A percentile compares a stretch with the other conserved stretches of the same genome.
Evolutionary conservation across 2,329 filamentous ascomycete species (phyloP).

Genomic region (Aspergillus puulaauensis): DNA sequence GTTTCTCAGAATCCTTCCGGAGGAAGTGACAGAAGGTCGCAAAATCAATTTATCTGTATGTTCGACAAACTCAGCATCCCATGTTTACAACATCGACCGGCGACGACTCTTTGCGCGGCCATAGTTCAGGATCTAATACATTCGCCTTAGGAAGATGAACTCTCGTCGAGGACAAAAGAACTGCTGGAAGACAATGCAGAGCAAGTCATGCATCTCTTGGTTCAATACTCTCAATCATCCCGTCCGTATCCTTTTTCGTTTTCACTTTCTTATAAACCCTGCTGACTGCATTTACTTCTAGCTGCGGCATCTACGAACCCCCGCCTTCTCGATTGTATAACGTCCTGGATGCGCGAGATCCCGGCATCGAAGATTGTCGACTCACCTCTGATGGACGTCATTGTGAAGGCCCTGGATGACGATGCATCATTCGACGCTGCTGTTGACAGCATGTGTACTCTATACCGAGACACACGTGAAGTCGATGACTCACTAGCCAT

Average conservation of each 20-base stretch:
- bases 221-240: conserved; percentile 89
- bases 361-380: conserved; percentile 78
- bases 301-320: conserved; percentile 80
- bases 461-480: conserved; percentile 88
- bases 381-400: conserved; percentile 77
- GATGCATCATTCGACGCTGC: conserved; percentile 82
- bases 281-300: conserved; percentile 18
- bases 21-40: conserved; percentile 98
- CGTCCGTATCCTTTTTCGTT: conserved; percentile 50
- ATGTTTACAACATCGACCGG: conserved; percentile 44
- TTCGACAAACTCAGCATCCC: conserved; percentile 53
- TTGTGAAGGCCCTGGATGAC: conserved; percentile 73
- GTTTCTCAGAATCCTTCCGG: conserved; percentile 92
- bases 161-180: conserved; percentile 80
- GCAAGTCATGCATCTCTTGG: conserved; percentile 81
- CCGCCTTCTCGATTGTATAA: conserved; percentile 89
- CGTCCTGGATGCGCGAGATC: conserved; percentile 94
- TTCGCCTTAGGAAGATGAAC: conserved; percentile 83
- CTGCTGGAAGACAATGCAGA: conserved; percentile 86
- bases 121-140: conserved; percentile 49
- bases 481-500: conserved; percentile 84
- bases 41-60: conserved; percentile 99
- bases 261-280: not conserved
- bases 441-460: conserved; percentile 86
- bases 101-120: conserved; percentile 13